Base-by-base conservation (phyloP, 768 basidiomycete genomes). In the Phylloporus sp. region DNA sequence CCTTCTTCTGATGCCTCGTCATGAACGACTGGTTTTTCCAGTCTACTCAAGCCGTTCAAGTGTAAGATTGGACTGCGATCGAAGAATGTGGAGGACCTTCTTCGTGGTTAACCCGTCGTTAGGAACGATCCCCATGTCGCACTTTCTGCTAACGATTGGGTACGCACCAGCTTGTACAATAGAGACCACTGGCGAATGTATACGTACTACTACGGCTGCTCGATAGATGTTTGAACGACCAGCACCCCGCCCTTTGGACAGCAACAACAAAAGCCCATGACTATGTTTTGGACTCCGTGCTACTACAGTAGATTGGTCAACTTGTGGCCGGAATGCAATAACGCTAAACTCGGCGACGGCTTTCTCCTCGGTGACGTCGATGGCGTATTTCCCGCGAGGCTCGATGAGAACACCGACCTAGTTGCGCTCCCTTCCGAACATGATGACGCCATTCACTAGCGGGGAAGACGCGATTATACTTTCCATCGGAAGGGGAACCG, bases 401-500 rank as follows among this genome's bases (percentile, higher is more conserved):
- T 70, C 63, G 38, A 70, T 44, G 37, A 70, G 57, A 13, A 71
- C 44, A 2, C 69, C 69, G 11, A 58, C 55, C 38, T 64, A 59
- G 5, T 63, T 53, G n/a, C 57, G 69, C 15, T 53, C 64, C 1
- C 66, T 40, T 18, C 69, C 69, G 9, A 70, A 71, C 57, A 71
- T 63, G n/a, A 68, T 43, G 1, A 57, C 54, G 1, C 58, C 64
- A 7, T 51, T 43, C 3, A 66, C 49, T 0, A 57, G 32, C 0
- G 51, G 55, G 8, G 55, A 59, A 6, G 58, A 60, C 1, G n/a
- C 42, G 5, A 65, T 66, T 6, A 62, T 1, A 5, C 41, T 46
- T 29, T 65, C 62, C 76, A 55, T 50, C 20, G 55, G 50, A 10
- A 49, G 49, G 22, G 60, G 62, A 1, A 66, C 62, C 1, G 57